Evolutionary conservation across 2,329 filamentous ascomycete species (phyloP).

Genomic region (Colletotrichum abscissum): DNA sequence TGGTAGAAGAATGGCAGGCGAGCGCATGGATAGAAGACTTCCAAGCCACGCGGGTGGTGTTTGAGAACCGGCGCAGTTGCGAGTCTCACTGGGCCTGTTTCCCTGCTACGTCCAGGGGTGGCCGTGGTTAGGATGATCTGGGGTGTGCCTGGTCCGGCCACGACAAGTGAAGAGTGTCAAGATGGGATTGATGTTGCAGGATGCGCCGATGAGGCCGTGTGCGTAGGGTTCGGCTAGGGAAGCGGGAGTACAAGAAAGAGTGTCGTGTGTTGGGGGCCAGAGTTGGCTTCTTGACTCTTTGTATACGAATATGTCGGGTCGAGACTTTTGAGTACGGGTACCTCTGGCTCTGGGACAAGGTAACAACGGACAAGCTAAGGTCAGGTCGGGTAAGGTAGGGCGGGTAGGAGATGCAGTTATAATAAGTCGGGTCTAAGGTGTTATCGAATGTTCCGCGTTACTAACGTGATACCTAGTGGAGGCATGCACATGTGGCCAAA

Average conservation of each 20-base stretch:
- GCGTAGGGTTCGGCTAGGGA: constrained; percentile 7
- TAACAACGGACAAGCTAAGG: neutral
- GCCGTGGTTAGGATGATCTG: constrained; percentile 27
- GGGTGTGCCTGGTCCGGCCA: constrained; percentile 21
- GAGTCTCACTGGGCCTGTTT: constrained; percentile 35
- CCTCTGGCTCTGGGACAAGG: neutral
- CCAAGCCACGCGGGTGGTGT: constrained; percentile 35
- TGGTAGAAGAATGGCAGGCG: neutral
- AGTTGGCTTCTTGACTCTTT: neutral
- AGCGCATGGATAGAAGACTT: constrained; percentile 34
- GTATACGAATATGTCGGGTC: too few relatives aligned
- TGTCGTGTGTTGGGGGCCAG: neutral
- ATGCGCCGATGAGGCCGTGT: constrained; percentile 1
- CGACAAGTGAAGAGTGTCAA: constrained; percentile 16
- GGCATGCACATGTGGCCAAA: neutral
- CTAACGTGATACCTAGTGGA: neutral
- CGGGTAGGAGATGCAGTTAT: constrained; percentile 9
- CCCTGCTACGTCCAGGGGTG: constrained; percentile 24
- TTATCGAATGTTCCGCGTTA: neutral
- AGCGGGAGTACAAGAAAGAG: neutral
- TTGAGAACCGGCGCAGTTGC: constrained; percentile 31
- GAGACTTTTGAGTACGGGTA: too few relatives aligned
- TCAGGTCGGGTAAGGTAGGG: neutral
- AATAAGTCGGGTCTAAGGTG: neutral
- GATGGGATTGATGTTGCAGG: constrained; percentile 22